A percentile compares a stretch with the other conserved stretches of the same genome.
Conservation (phyloP, 768 basidiomycete species). For the Melanogaster broomeanus region DNA sequence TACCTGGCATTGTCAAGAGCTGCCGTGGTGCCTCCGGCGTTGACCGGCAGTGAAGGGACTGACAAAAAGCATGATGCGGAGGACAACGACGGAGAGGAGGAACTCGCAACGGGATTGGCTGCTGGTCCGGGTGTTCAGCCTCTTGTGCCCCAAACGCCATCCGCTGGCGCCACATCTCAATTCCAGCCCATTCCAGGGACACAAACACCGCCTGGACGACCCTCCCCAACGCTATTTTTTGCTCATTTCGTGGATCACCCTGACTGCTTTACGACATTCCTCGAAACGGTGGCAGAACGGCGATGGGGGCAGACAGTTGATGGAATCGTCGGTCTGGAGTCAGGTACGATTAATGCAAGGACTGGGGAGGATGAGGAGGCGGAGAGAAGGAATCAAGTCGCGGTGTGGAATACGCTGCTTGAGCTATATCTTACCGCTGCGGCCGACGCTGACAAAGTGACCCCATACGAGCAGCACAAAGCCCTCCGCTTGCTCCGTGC, state of each 20-base stretch:
- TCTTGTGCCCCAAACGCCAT: slow-evolving; percentile 5
- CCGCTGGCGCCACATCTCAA: slow-evolving; percentile 4
- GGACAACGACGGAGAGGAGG: slow-evolving; percentile 16
- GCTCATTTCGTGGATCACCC: slow-evolving; percentile 93
- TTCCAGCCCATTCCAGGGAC: slow-evolving; percentile 16
- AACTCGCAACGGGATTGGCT: slow-evolving; percentile 12
- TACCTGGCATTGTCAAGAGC: slow-evolving; percentile 75
- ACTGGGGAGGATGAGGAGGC: slow-evolving; percentile 43
- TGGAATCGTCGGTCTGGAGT: slow-evolving; percentile 17
- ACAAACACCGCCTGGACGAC: slow-evolving; percentile 47
- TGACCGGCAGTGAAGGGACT: slow-evolving; percentile 33
- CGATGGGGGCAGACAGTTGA: slow-evolving; percentile 81
- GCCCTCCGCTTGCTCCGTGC: slow-evolving; percentile 72
- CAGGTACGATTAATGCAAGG: slow-evolving; percentile 8
- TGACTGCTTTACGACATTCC: slow-evolving; percentile 78
- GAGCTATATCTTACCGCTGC: slow-evolving; percentile 76
- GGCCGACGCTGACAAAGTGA: slow-evolving; percentile 32
- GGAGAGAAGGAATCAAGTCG: slow-evolving; percentile 70
- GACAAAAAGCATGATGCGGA: slow-evolving; percentile 17
- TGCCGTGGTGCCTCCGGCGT: slow-evolving; percentile 42
- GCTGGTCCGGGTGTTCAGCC: slow-evolving; percentile 31
- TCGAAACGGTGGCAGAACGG: slow-evolving; percentile 80
- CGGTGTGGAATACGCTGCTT: slow-evolving; percentile 94
- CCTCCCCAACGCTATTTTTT: slow-evolving; percentile 87
- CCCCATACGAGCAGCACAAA: slow-evolving; percentile 43